phyloP scores from a whole-genome alignment of 371 early-diverging fungal species.

The Smittium mucronatum region DNA sequence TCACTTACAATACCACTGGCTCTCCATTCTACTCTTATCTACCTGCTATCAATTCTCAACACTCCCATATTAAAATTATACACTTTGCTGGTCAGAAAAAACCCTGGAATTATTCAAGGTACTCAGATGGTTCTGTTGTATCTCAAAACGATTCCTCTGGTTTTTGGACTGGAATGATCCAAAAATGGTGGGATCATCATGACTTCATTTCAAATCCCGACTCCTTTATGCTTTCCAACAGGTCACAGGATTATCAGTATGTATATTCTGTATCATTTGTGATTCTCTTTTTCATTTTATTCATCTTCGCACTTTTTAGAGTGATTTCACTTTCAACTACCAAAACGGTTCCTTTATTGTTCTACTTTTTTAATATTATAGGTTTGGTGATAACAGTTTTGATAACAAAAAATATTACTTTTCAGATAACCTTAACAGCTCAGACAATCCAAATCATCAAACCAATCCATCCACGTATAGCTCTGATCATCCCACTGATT shows the following conservation, averaged over 20 bases:
- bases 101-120: slow-evolving; percentile 72
- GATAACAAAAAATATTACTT: too few species aligned
- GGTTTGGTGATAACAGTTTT: too few species aligned
- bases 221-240: neutral
- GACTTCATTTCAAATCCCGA: slow-evolving; percentile 23
- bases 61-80: slow-evolving; percentile 52
- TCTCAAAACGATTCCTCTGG: slow-evolving; percentile 35
- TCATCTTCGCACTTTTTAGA: too few species aligned
- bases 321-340: too few species aligned
- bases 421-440: too few species aligned
- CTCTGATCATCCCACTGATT: neutral
- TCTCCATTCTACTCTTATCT: slow-evolving; percentile 74
- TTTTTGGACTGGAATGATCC: slow-evolving; percentile 38
- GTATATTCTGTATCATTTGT: too few species aligned
- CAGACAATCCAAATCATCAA: too few species aligned
- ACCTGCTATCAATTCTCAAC: slow-evolving; percentile 55
- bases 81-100: slow-evolving; percentile 85
- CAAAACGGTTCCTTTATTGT: too few species aligned
- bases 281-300: too few species aligned
- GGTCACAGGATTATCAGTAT: too few species aligned
- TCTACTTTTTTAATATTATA: too few species aligned
- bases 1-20: slow-evolving; percentile 83
- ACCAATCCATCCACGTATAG: too few species aligned
- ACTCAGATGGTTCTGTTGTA: slow-evolving; percentile 43
- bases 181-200: slow-evolving; percentile 59